A percentile compares a stretch with the other conserved stretches of the same genome.
Conservation (phyloP, 208 protist species). For the Borovskyia barvae region DNA sequence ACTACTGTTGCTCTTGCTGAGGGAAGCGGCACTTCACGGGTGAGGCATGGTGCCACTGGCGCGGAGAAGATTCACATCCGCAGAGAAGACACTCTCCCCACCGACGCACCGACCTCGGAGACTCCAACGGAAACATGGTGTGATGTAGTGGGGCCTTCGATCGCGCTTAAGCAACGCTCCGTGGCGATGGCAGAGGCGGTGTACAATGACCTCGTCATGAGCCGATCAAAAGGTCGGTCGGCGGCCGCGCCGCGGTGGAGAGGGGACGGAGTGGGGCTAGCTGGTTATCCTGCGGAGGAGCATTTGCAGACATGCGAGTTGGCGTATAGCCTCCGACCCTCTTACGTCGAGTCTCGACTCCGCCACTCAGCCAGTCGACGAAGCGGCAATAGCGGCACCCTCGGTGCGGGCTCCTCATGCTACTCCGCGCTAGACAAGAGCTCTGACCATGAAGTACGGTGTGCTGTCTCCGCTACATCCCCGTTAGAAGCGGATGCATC, state of each 20-base stretch:
- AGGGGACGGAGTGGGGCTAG: background rate
- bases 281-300: background rate
- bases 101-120: background rate
- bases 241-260: background rate
- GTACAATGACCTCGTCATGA: conserved; percentile 26
- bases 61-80: no score
- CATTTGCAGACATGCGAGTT: conserved; percentile 45
- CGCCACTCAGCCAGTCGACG: background rate
- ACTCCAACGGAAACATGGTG: conserved; percentile 10
- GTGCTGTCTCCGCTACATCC: no score
- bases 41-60: no score
- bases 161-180: conserved; percentile 37
- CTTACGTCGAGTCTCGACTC: conserved; percentile 24
- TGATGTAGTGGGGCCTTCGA: conserved; percentile 27
- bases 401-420: background rate
- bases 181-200: conserved; percentile 33
- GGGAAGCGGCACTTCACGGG: no score
- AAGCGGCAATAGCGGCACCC: background rate
- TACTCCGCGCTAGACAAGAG: no score
- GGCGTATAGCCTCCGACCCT: conserved; percentile 39
- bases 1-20: no score
- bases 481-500: no score
- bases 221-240: background rate
- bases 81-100: background rate
- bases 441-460: no score